Percentiles rank a stretch among this genome's conserved stretches.
phyloP scores from a whole-genome alignment of 768 basidiomycete genomes.

The Phanerochaete sordida region DNA sequence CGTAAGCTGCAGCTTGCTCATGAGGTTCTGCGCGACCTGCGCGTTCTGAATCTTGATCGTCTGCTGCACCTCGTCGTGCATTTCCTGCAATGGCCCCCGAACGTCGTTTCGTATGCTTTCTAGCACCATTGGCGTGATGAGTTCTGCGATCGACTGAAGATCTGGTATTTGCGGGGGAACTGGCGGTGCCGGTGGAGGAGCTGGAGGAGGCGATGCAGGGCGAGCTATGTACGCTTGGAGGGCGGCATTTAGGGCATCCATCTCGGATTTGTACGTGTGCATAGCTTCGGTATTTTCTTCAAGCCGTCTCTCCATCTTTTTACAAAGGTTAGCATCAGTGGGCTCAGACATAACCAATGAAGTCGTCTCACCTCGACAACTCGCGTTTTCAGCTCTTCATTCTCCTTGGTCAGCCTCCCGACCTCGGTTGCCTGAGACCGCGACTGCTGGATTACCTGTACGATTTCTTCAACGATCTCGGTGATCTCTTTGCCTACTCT shows the following conservation, averaged over 20 bases:
- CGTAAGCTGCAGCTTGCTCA: conserved; percentile 14
- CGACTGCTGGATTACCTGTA: not conserved
- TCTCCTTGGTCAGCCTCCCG: conserved; percentile 15
- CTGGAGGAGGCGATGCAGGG: conserved; percentile 8
- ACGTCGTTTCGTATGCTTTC: conserved; percentile 17
- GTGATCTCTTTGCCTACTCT: conserved; percentile 1
- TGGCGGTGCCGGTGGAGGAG: conserved; percentile 6
- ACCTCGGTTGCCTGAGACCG: conserved; percentile 2
- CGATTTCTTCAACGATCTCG: conserved; percentile 9
- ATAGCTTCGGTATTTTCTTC: conserved; percentile 5
- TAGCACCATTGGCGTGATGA: conserved; percentile 15
- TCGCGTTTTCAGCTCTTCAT: conserved; percentile 12
- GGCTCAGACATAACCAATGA: not conserved
- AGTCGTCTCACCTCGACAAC: conserved; percentile 22
- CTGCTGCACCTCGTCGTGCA: conserved; percentile 13
- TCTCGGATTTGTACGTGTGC: conserved; percentile 7
- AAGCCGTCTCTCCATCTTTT: conserved; percentile 15
- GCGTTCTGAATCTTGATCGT: conserved; percentile 16
- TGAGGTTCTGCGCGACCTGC: conserved; percentile 14
- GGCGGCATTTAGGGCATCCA: conserved; percentile 19
- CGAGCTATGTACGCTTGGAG: conserved; percentile 11
- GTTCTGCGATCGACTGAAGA: conserved; percentile 12
- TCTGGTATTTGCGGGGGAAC: conserved; percentile 5
- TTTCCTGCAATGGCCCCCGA: conserved; percentile 13
- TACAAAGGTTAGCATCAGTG: not conserved